These are phyloP conservation scores for Kickxella alabastrina DNA, from an alignment of 192 early-diverging fungal genomes.

Conservation along the genomic window DNA sequence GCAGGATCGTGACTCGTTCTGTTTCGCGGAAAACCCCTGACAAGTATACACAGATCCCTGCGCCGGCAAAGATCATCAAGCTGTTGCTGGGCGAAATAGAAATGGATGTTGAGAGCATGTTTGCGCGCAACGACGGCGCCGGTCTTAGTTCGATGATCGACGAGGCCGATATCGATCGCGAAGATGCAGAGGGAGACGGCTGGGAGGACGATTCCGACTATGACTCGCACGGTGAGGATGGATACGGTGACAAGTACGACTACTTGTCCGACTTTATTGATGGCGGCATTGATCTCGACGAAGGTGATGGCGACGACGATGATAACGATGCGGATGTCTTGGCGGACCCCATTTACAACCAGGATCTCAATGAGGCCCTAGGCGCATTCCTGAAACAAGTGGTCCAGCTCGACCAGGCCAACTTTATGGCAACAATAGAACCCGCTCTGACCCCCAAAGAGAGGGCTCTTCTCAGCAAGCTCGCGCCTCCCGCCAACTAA, in stretches of 20 bases:
- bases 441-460: slow-evolving; percentile 31
- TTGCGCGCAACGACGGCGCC: slow-evolving; percentile 55
- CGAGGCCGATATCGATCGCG: slow-evolving; percentile 59
- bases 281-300: slow-evolving; percentile 8
- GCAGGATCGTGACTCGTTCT: slow-evolving; percentile 60
- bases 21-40: slow-evolving; percentile 56
- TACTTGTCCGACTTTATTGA: slow-evolving; percentile 23
- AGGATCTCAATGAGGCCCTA: slow-evolving; percentile 42
- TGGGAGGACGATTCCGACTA: slow-evolving; percentile 56
- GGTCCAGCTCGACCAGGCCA: slow-evolving; percentile 9
- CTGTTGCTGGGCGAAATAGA: slow-evolving; percentile 77
- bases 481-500: background rate
- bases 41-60: slow-evolving; percentile 72
- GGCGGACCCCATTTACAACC: slow-evolving; percentile 45
- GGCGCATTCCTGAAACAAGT: slow-evolving; percentile 26
- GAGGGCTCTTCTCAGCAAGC: slow-evolving; percentile 10
- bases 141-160: slow-evolving; percentile 53
- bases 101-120: slow-evolving; percentile 59
- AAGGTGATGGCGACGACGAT: slow-evolving; percentile 27
- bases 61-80: slow-evolving; percentile 81
- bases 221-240: slow-evolving; percentile 6
- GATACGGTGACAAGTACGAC: slow-evolving; percentile 18
- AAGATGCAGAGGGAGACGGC: slow-evolving; percentile 52
- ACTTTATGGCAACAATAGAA: slow-evolving; percentile 19
- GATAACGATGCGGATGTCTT: slow-evolving; percentile 36